Conservation (phyloP, 2,329 filamentous ascomycete species). For the Biscogniauxia marginata region DNA sequence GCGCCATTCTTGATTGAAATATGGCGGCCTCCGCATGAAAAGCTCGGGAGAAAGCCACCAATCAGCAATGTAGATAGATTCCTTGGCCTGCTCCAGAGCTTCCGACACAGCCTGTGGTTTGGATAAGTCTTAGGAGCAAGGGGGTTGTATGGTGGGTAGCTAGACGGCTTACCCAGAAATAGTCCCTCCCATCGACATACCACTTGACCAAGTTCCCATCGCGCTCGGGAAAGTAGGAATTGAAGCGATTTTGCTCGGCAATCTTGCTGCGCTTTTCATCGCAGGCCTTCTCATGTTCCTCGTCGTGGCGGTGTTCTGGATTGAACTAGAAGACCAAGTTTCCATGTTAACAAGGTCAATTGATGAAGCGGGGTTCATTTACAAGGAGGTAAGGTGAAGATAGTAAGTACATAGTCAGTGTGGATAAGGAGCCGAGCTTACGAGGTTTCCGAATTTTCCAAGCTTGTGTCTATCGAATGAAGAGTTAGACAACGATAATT, state of each 20-base stretch:
- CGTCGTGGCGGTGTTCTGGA: conserved; percentile 86
- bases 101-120: conserved; percentile 67
- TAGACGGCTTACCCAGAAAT: conserved; percentile 67
- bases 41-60: conserved; percentile 95
- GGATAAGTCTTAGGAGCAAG: conserved; percentile 6
- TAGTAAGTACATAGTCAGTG: background rate
- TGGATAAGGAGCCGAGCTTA: conserved; percentile 34
- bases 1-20: conserved; percentile 79
- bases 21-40: conserved; percentile 81
- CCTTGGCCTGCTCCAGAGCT: conserved; percentile 84
- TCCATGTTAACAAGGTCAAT: conserved; percentile 11
- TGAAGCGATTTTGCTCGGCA: conserved; percentile 73
- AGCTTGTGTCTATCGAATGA: conserved; percentile 48
- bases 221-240: conserved; percentile 86
- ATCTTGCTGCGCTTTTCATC: conserved; percentile 77
- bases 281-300: conserved; percentile 81
- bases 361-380: background rate
- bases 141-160: too few relatives aligned
- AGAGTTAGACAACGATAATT: background rate
- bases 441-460: conserved; percentile 62
- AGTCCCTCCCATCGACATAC: conserved; percentile 95
- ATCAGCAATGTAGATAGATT: conserved; percentile 93
- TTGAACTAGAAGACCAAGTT: conserved; percentile 59
- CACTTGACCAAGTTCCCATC: conserved; percentile 89
- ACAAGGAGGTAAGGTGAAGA: background rate